These are phyloP conservation scores for Rhododendron henanense DNA, from an alignment of 148 eudicot species.

Conservation along the genomic window DNA sequence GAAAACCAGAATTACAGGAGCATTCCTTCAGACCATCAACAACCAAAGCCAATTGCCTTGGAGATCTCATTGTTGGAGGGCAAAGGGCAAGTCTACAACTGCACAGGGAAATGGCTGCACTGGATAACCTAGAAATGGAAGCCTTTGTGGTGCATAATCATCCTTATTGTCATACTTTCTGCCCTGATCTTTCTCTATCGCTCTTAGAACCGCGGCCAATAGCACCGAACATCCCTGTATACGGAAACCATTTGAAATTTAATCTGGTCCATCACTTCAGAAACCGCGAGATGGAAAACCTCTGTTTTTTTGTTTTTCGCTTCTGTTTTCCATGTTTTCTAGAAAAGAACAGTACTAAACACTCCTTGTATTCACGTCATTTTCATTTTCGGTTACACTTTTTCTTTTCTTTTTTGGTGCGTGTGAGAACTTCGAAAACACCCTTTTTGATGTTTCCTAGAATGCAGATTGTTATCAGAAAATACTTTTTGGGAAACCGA, in stretches of 20 bases:
- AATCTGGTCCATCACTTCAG: neutral
- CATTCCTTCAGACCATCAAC: too few species aligned
- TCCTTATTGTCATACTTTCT: constrained; percentile 6
- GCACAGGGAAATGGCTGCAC: neutral
- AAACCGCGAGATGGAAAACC: neutral
- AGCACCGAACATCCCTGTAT: constrained; percentile 34
- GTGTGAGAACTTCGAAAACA: too few species aligned
- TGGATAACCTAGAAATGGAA: constrained; percentile 12
- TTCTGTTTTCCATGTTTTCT: too few species aligned
- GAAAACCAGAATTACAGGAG: too few species aligned
- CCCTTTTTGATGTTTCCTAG: too few species aligned
- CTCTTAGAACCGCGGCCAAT: constrained; percentile 39
- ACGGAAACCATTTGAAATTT: neutral
- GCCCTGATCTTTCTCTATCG: neutral
- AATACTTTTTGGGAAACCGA: too few species aligned
- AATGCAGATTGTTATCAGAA: too few species aligned
- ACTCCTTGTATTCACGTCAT: too few species aligned
- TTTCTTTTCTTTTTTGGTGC: too few species aligned
- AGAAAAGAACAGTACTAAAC: too few species aligned
- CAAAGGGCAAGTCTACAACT: constrained; percentile 4
- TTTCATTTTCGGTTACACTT: too few species aligned
- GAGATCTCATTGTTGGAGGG: constrained; percentile 6
- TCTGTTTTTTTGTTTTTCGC: too few species aligned
- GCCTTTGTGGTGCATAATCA: neutral
- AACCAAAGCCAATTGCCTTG: neutral